A percentile compares a stretch with the other conserved stretches of the same genome.
These are phyloP conservation scores for Lepiota subincarnata DNA, from an alignment of 768 basidiomycete species.

Conservation along the genomic window DNA sequence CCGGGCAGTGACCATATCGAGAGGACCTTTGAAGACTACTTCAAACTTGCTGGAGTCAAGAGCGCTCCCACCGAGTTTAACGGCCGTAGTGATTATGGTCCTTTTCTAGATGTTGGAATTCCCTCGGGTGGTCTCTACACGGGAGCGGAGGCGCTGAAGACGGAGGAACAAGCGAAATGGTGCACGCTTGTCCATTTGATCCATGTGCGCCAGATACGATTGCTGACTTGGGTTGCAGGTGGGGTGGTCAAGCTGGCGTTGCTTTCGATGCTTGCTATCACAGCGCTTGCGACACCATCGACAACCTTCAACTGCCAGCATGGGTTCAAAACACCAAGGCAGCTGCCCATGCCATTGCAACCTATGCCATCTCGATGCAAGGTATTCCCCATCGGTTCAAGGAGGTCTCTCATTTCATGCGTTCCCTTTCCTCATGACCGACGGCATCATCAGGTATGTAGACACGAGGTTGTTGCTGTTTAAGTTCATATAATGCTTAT, in stretches of 20 bases:
- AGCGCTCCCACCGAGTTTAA: slow-evolving; percentile 23
- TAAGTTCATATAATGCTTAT: neutral
- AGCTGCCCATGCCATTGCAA: slow-evolving; percentile 23
- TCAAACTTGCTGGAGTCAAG: slow-evolving; percentile 14
- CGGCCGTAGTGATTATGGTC: slow-evolving; percentile 27
- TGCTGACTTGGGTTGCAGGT: slow-evolving; percentile 15
- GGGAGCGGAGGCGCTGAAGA: slow-evolving; percentile 27
- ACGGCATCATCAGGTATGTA: slow-evolving; percentile 17
- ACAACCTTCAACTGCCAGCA: slow-evolving; percentile 21
- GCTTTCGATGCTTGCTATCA: slow-evolving; percentile 29
- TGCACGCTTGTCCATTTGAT: neutral
- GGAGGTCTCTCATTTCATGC: neutral
- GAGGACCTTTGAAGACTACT: slow-evolving; percentile 25
- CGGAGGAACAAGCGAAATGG: slow-evolving; percentile 21
- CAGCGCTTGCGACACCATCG: slow-evolving; percentile 23
- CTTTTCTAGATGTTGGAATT: slow-evolving; percentile 27
- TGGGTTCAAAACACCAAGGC: slow-evolving; percentile 23
- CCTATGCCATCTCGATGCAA: slow-evolving; percentile 21
- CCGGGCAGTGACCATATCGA: slow-evolving; percentile 27
- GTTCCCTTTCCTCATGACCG: slow-evolving; percentile 15
- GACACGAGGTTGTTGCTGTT: slow-evolving; percentile 13
- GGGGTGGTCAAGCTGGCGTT: slow-evolving; percentile 25
- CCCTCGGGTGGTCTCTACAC: slow-evolving; percentile 28
- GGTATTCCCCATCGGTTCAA: slow-evolving; percentile 17
- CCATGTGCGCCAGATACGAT: neutral